Percentiles rank a stretch among this genome's conserved stretches.
Conservation (phyloP, 176 grass and related monocot species). For the Poa annua region DNA sequence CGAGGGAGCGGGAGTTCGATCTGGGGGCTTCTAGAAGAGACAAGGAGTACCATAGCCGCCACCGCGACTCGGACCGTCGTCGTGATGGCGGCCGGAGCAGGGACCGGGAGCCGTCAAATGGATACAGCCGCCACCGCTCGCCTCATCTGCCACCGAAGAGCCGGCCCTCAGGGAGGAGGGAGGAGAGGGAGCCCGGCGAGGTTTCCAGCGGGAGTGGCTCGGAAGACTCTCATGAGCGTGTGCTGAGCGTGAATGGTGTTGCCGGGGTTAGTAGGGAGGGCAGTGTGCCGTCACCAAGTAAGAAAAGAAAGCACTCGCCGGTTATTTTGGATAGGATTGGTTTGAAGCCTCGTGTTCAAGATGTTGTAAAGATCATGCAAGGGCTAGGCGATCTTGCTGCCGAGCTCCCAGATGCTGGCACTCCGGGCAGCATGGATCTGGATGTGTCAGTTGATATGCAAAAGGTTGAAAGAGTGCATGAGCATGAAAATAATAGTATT, state of each 20-base stretch:
- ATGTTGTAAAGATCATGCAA: conserved; percentile 13
- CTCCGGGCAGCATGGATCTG: conserved; percentile 1
- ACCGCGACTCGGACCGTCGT: conserved; percentile 20
- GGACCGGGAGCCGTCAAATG: conserved; percentile 23
- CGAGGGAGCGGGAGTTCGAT: conserved; percentile 47
- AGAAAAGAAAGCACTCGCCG: conserved; percentile 76
- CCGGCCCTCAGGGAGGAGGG: conserved; percentile 19
- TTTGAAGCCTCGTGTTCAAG: conserved; percentile 30
- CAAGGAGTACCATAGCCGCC: conserved; percentile 39
- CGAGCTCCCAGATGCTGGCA: background rate
- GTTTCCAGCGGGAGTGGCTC: conserved; percentile 60
- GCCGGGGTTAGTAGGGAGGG: conserved; percentile 16
- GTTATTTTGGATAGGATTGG: conserved; percentile 55
- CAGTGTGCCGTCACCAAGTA: conserved; percentile 24
- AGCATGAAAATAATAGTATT: background rate
- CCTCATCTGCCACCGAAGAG: conserved; percentile 26
- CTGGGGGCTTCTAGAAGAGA: conserved; percentile 46
- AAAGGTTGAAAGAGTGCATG: conserved; percentile 13
- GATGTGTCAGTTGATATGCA: conserved; percentile 45
- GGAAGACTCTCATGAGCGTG: conserved; percentile 44
- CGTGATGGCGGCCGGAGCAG: conserved; percentile 26
- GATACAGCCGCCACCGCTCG: conserved; percentile 28
- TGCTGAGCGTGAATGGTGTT: conserved; percentile 24
- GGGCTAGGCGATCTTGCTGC: background rate
- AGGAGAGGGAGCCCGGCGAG: conserved; percentile 72